Conservation (phyloP, 139 green algal species). For the Closterium sp. region DNA sequence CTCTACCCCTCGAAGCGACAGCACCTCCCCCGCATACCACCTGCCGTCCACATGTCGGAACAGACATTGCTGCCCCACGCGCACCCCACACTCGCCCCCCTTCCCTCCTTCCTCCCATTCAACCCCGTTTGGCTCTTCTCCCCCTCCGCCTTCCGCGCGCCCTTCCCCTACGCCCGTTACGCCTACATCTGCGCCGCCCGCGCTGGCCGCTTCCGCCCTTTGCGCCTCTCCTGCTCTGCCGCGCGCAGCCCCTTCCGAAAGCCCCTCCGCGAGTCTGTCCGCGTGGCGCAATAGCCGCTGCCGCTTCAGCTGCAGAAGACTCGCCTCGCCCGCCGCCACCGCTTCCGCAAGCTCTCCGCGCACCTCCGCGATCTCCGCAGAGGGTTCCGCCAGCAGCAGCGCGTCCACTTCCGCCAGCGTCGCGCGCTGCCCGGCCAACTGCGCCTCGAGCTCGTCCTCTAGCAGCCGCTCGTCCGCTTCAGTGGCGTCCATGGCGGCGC, state of each 20-base stretch:
- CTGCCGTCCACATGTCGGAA: slow-evolving; percentile 3
- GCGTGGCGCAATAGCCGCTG: not conserved
- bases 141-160: not conserved
- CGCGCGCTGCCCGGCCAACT: slow-evolving; percentile 8
- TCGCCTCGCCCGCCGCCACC: not conserved
- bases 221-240: not conserved
- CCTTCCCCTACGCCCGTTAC: not conserved
- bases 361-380: slow-evolving; percentile 8
- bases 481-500: not conserved
- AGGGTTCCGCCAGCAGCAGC: not conserved
- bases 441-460: slow-evolving; percentile 26
- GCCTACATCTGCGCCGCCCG: not conserved
- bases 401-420: slow-evolving; percentile 14
- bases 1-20: not conserved
- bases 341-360: slow-evolving; percentile 14
- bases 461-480: not conserved
- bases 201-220: not conserved
- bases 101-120: not conserved
- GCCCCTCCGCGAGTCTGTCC: not conserved
- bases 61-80: not conserved
- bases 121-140: not conserved
- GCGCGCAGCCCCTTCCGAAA: not conserved
- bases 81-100: not conserved
- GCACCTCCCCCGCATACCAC: slow-evolving; percentile 15
- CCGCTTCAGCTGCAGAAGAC: slow-evolving; percentile 21